Conservation (phyloP, 257 asterid species). For the Schizonepeta tenuifolia region DNA sequence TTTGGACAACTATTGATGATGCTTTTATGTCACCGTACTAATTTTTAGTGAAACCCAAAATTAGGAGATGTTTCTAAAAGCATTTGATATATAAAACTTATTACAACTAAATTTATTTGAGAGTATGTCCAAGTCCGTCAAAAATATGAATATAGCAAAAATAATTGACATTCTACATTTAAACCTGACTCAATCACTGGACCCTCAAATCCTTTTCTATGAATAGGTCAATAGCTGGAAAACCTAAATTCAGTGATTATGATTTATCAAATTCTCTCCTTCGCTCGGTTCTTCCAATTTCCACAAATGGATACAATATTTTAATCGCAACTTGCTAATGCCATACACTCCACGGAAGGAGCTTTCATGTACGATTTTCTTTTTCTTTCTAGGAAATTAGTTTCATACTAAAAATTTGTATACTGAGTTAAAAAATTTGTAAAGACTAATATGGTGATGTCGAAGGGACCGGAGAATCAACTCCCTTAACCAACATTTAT, state of each 20-base stretch:
- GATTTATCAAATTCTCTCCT: neutral
- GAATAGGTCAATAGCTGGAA: neutral
- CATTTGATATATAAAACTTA: no score
- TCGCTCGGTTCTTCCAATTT: neutral
- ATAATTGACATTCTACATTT: neutral
- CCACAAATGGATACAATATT: neutral
- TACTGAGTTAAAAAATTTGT: neutral
- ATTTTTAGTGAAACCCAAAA: no score
- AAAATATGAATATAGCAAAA: no score
- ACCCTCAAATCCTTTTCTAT: neutral
- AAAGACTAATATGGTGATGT: neutral
- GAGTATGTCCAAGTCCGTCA: no score
- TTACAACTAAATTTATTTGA: no score
- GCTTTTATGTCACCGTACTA: no score
- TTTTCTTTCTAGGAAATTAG: neutral
- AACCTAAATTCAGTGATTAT: neutral
- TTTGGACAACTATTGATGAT: no score
- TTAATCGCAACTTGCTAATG: neutral
- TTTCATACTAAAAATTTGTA: no score
- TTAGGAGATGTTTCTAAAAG: no score
- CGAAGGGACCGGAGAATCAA: no score
- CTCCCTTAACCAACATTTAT: no score
- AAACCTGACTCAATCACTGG: neutral
- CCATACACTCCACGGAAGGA: neutral
- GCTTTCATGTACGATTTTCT: neutral